These are phyloP conservation scores for Trichoderma koningiopsis DNA, from an alignment of 2,329 filamentous ascomycete genomes.

Conservation along the genomic window DNA sequence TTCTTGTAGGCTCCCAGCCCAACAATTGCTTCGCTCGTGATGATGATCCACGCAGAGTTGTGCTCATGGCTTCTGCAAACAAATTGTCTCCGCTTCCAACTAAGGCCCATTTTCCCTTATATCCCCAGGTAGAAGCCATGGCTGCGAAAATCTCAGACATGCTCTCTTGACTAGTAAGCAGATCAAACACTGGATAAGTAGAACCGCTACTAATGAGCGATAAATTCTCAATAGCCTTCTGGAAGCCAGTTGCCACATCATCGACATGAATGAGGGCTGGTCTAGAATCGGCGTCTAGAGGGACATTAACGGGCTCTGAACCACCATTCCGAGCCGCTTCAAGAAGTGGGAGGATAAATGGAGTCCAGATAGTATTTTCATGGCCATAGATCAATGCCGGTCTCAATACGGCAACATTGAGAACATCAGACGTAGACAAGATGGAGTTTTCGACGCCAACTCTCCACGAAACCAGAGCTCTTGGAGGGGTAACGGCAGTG, in stretches of 20 bases:
- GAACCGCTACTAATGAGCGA: constrained; percentile 21
- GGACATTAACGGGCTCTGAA: constrained; percentile 5
- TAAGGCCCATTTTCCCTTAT: constrained; percentile 20
- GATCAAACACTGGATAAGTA: constrained; percentile 26
- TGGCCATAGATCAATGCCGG: constrained; percentile 26
- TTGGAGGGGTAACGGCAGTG: constrained; percentile 3
- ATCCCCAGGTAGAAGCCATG: constrained; percentile 18
- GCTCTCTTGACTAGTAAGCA: constrained; percentile 26
- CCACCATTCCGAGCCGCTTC: constrained; percentile 19
- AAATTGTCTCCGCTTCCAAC: constrained; percentile 21
- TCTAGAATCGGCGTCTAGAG: constrained; percentile 9
- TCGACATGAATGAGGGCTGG: constrained; percentile 21
- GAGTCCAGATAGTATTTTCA: constrained; percentile 26
- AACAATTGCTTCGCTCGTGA: constrained; percentile 25
- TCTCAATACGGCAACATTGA: constrained; percentile 26
- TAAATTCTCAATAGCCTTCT: constrained; percentile 26
- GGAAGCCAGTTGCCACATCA: constrained; percentile 24
- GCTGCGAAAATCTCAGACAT: constrained; percentile 25
- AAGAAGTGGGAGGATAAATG: constrained; percentile 26
- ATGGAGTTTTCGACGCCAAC: constrained; percentile 24
- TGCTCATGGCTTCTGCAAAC: constrained; percentile 27
- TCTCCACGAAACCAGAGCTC: constrained; percentile 19
- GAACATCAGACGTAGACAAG: constrained; percentile 18
- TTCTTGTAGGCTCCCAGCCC: constrained; percentile 25
- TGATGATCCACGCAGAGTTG: constrained; percentile 25